Evolutionary conservation across 2,329 filamentous ascomycete genomes (phyloP).

Genomic region (Nemania sp.): DNA sequence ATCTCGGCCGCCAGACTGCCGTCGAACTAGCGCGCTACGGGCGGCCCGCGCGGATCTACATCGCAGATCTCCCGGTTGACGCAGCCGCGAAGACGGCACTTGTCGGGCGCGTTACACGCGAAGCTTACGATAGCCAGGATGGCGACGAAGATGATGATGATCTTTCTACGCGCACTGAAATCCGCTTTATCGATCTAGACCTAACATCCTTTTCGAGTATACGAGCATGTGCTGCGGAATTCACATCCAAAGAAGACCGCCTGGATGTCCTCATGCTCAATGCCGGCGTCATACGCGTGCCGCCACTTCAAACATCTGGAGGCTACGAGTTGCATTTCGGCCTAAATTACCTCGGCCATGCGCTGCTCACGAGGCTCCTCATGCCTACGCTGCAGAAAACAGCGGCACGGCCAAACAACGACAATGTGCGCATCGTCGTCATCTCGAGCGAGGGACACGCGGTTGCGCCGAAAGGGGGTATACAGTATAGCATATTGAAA

Average conservation of each 20-base stretch:
- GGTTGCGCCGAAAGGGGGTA: conserved; percentile 34
- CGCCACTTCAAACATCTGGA: conserved; percentile 6
- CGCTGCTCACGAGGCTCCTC: conserved; percentile 13
- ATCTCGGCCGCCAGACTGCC: conserved; percentile 1
- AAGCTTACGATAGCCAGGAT: background rate
- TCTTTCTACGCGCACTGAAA: background rate
- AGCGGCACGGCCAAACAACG: background rate
- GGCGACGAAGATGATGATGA: background rate
- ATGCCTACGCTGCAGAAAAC: conserved; percentile 1
- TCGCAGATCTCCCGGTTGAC: background rate
- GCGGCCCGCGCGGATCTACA: conserved; percentile 1
- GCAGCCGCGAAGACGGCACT: background rate
- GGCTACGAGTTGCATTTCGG: conserved; percentile 26
- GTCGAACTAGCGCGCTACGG: conserved; percentile 23
- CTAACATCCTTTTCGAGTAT: conserved; percentile 15
- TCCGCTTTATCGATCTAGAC: conserved; percentile 15
- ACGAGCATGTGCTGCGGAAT: conserved; percentile 3
- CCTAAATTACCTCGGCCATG: conserved; percentile 24
- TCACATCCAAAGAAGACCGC: conserved; percentile 7
- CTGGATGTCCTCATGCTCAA: conserved; percentile 23
- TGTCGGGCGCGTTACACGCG: background rate
- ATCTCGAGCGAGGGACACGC: conserved; percentile 33
- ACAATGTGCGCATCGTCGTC: conserved; percentile 32
- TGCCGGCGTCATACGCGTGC: conserved; percentile 18
- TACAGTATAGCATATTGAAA: conserved; percentile 40